Base-by-base conservation (phyloP, 371 early-diverging fungal genomes). In the Nosema granulosis region DNA sequence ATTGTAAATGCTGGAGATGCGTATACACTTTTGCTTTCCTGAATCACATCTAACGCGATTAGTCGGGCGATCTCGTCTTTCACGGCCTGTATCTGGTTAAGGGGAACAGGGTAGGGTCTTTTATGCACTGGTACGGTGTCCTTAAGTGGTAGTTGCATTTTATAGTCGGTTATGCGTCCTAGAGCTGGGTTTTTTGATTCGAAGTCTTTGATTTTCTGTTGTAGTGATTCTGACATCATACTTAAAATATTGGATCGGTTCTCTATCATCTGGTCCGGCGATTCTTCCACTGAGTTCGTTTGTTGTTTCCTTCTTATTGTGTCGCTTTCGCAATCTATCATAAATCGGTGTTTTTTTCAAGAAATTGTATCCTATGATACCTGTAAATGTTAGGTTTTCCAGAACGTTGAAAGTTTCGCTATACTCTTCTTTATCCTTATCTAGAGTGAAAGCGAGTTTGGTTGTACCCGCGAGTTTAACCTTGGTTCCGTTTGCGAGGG, bases 1-100 rank as follows among this genome's bases (percentile, higher is more conserved):
- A 70, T 56, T 26, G 50, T 11, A 24, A 70, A 72, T 67, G 71
- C 71, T 54, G 70, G 70, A n/a, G 66, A 65, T 3, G 6, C 35
- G 31, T 24, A 59, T 4, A 31, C 31, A 18, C 31, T 29, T 3
- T 63, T 38, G 24, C 37, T 37, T 9, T n/a, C 4, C 13, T 20
- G 2, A n/a, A 63, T 63, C 4, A 63, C 38, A 35, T 63, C 20
- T 54, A 18, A 9, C 4, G 11, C 20, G 11, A 54, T 4, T 3
- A 54, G 22, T n/a, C 54, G 11, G 3, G 11, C n/a, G 11, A 54
- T 54, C 20, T 54, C 54, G 4, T 56, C 28, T 26, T 22, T 22
- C 9, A 26, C 28, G 9, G 3, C 22, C 20, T 4, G n/a, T 54
- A 54, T 3, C 4, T 11, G 22, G 11, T 4, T n/a, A 3, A 43